Conservation (phyloP, 225 moss, liverwort and hornwort species). For the Neckera pumila region DNA sequence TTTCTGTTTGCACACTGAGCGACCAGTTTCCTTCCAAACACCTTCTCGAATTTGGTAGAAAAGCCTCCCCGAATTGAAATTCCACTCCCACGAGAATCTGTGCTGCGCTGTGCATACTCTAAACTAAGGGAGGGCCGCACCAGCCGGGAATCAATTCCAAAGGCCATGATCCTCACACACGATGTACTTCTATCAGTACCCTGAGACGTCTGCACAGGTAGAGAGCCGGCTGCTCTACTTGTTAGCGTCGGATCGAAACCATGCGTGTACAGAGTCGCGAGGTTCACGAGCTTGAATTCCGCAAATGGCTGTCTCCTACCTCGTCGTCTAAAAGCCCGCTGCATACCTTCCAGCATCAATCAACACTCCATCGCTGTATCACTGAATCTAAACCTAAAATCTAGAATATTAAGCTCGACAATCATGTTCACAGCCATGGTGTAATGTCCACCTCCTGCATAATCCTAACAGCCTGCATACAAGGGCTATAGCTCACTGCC, state of each 20-base stretch:
- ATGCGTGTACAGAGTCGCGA: slow-evolving; percentile 11
- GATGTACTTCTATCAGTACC: slow-evolving; percentile 7
- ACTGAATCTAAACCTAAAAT: not conserved
- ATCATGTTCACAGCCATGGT: not conserved
- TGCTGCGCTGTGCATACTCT: not conserved
- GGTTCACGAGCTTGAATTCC: slow-evolving; percentile 1
- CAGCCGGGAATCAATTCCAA: slow-evolving; percentile 8
- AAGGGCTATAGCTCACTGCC: not conserved
- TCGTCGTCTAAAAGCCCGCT: slow-evolving; percentile 4
- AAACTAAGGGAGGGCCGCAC: not conserved
- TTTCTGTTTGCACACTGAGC: not conserved
- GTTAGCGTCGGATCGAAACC: not conserved
- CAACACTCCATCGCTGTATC: not conserved
- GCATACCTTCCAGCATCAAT: slow-evolving; percentile 18
- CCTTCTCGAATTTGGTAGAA: slow-evolving; percentile 17
- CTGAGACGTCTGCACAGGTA: slow-evolving; percentile 10
- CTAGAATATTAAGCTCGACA: not conserved
- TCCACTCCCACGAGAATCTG: not conserved
- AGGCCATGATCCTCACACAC: slow-evolving; percentile 3
- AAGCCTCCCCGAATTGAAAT: slow-evolving; percentile 5
- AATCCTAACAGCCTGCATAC: not conserved
- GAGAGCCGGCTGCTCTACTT: not conserved
- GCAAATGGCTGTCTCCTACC: slow-evolving; percentile 5
- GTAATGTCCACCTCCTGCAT: not conserved
- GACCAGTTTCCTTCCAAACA: not conserved